Evolutionary conservation across 352 stramenopile genomes (phyloP), one percentile per base, ranked within the genome.

Genomic region (Globisporangium splendens): DNA sequence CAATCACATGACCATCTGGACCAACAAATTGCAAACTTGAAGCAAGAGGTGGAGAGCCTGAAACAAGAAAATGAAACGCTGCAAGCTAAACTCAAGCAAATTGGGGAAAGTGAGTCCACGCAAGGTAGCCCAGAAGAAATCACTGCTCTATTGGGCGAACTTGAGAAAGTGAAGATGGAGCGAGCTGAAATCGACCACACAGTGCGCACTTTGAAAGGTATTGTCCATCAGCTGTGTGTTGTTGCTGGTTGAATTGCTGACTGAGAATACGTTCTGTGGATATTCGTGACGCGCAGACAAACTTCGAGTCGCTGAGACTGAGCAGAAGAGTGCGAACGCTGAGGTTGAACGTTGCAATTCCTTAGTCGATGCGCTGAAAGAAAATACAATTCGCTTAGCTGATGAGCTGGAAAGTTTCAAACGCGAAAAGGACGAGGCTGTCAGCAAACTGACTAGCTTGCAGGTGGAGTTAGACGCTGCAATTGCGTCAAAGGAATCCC

Each of bases 81-180:
- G 24, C 24, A 31, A 2, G 24, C 24, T 31, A 31, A 31, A 5
- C 24, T 20, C 15, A 21, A 44, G 20, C 50, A 44, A 5, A 31
- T 31, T 31, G 24, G 24, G 24, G 24, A 31, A 31, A 31, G 24
- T 5, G 5, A 31, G 24, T 5, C 24, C 24, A 5, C 24, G 5
- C 24, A 31, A 31, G 24, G 24, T 31, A 31, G 24, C 24, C 2
- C 24, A 5, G 24, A 33, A 21, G 56, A 62, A 42, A 62, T 54
- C 28, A 42, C 49, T 47, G 44, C 11, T 21, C 62, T 88, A 15
- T 65, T 87, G 55, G 66, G 79, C 49, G 74, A 92, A 46, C 63
- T 92, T 6, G 78, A 92, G 31, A 70, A 66, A 22, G 75, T 87
- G 22, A 90, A 88, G 46, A 47, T 89, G 17, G 67, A 74, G 47